Evolutionary conservation across 2,329 filamentous ascomycete species (phyloP), one percentile per base, ranked within the genome.

Genomic region (Xylariaceae sp.): DNA sequence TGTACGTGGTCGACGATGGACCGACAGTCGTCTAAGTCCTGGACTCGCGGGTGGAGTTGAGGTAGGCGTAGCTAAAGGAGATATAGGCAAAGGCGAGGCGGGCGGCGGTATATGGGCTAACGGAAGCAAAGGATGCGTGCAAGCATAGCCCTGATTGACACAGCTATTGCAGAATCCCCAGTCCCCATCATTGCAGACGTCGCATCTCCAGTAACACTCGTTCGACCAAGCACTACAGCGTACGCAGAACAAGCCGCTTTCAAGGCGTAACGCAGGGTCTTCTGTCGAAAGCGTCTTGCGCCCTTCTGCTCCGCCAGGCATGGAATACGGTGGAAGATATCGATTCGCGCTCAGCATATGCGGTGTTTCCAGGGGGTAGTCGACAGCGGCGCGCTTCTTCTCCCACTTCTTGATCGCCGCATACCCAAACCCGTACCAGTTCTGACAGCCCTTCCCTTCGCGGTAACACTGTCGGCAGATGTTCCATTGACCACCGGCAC

Each of bases 111-210:
- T 79, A 65, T 91, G 88, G 0, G 86, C 83, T 50, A 96, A 77
- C 0, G 92, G 90, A 0, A 96, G 77, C 0, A 97, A 79, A 5
- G 88, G 81, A 70, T 97, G 93, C 0, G 87, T 89, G 74, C 93
- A 97, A 61, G 86, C 88, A 61, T 82, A 81, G 13, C 90, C 92
- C 72, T 88, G 86, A 60, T 93, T 92, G 35, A 96, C 90, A 66
- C 93, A 97, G 61, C 81, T 77, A 67, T 92, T 91, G 75, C 93
- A 97, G 71, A 90, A 97, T 0, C 93, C 93, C 92, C 92, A 97
- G 70, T 95, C 92, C 4, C 91, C 93, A 63, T 94, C 86, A 68
- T 96, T 96, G 75, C 93, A 97, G 30, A 81, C 73, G 60, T 88
- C 85, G 72, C 93, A 97, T 63, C 89, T 87, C 93, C 92, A 97